phyloP scores from a whole-genome alignment of 345 rosid species.

The Luvunga scandens region DNA sequence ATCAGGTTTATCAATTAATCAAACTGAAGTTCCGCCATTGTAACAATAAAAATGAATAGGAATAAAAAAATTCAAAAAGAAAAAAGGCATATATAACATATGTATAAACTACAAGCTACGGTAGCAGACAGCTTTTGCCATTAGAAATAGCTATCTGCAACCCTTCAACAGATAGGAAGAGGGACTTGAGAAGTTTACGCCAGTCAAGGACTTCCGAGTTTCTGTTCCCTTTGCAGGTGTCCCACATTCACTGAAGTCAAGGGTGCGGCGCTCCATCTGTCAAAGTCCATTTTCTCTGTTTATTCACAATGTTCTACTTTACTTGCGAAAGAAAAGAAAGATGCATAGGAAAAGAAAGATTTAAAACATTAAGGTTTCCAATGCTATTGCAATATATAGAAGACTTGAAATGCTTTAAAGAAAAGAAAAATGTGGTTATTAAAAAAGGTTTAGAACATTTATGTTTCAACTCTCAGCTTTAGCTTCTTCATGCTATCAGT shows the following conservation, averaged over 20 bases:
- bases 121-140: slow-evolving; percentile 13
- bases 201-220: slow-evolving; percentile 38
- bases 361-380: neutral
- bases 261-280: slow-evolving; percentile 82
- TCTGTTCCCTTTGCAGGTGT: slow-evolving; percentile 66
- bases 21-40: slow-evolving; percentile 3
- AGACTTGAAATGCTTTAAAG: no score
- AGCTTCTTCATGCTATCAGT: no score
- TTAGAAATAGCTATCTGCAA: slow-evolving; percentile 57
- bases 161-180: slow-evolving; percentile 79
- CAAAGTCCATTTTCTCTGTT: slow-evolving; percentile 8
- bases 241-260: slow-evolving; percentile 94
- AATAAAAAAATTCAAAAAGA: neutral
- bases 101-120: slow-evolving; percentile 16
- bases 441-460: neutral
- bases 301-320: neutral
- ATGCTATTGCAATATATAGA: no score
- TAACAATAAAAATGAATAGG: slow-evolving; percentile 11
- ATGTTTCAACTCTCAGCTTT: no score
- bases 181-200: slow-evolving; percentile 52
- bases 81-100: slow-evolving; percentile 13
- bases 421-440: no score
- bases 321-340: neutral
- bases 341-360: no score
- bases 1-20: slow-evolving; percentile 14